These are phyloP conservation scores for Pelargonium hybrid DNA, from an alignment of 441 rosid species.

Conservation along the genomic window DNA sequence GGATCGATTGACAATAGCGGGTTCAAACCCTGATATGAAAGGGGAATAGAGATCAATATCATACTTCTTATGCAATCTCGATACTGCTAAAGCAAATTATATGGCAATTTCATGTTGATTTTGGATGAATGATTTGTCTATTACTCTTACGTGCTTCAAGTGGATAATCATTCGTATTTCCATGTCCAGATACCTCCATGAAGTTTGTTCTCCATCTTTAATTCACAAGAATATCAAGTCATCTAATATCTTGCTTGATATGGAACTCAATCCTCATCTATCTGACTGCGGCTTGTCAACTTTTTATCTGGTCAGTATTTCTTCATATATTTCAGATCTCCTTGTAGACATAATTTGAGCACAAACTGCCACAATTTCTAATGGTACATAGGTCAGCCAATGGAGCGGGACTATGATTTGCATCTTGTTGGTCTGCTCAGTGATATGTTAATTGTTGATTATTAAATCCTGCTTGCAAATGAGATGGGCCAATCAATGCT, in stretches of 20 bases:
- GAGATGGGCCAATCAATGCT: neutral
- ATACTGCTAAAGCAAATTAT: too few relatives aligned
- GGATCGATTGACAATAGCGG: too few relatives aligned
- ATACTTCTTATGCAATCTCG: too few relatives aligned
- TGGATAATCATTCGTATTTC: neutral
- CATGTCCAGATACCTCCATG: slow-evolving; percentile 75
- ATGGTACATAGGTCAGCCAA: too few relatives aligned
- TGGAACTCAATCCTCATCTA: slow-evolving; percentile 67
- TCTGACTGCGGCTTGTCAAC: slow-evolving; percentile 71
- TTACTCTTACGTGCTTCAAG: neutral
- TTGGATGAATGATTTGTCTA: too few relatives aligned
- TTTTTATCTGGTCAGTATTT: slow-evolving; percentile 49
- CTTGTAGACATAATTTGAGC: neutral
- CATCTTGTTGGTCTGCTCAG: too few relatives aligned
- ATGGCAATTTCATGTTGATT: too few relatives aligned
- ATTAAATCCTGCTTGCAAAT: neutral
- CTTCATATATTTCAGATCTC: neutral
- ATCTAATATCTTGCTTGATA: slow-evolving; percentile 76
- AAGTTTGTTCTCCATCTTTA: slow-evolving; percentile 66
- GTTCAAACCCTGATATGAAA: too few relatives aligned
- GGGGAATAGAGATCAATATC: too few relatives aligned
- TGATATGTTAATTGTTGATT: neutral
- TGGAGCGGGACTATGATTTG: too few relatives aligned
- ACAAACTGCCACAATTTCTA: neutral
- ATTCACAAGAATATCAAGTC: slow-evolving; percentile 94